Evolutionary conservation across 208 protist genomes (phyloP).

Genomic region (Blastocrithidia nonstop): DNA sequence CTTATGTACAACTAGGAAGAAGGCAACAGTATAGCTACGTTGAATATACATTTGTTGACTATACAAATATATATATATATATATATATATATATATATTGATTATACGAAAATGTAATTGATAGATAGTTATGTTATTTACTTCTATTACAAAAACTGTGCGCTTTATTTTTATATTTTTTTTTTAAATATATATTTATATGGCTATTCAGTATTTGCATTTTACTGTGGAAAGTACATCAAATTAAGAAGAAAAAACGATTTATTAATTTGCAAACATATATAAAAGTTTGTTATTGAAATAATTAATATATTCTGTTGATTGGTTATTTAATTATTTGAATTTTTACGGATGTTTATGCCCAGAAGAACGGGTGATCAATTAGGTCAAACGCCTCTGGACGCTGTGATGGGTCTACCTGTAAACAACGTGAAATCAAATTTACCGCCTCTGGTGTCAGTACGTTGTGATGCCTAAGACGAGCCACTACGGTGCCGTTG

Average conservation of each 20-base stretch:
- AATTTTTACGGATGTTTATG: not conserved
- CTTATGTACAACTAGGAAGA: not conserved
- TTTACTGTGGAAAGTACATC: too few species aligned
- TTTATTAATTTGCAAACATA: not conserved
- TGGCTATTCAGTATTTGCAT: too few species aligned
- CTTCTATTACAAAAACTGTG: not conserved
- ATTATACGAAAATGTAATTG: constrained; percentile 1
- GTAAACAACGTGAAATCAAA: constrained; percentile 23
- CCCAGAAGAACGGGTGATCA: constrained; percentile 27
- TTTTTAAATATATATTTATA: not conserved
- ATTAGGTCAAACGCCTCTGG: constrained; percentile 28
- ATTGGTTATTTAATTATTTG: not conserved
- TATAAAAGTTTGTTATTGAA: not conserved
- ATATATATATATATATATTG: constrained; percentile 2
- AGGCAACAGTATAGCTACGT: not conserved
- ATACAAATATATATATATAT: constrained; percentile 5
- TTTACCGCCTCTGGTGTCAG: constrained; percentile 10
- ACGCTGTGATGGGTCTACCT: constrained; percentile 12
- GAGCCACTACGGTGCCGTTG: constrained; percentile 9
- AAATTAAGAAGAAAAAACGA: not conserved
- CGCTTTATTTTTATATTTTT: not conserved
- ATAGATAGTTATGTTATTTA: not conserved
- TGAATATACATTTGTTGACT: not conserved
- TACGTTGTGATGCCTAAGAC: not conserved
- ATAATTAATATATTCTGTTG: not conserved